Evolutionary conservation across 371 early-diverging fungal genomes (phyloP).

Genomic region (Mucor circinelloides): DNA sequence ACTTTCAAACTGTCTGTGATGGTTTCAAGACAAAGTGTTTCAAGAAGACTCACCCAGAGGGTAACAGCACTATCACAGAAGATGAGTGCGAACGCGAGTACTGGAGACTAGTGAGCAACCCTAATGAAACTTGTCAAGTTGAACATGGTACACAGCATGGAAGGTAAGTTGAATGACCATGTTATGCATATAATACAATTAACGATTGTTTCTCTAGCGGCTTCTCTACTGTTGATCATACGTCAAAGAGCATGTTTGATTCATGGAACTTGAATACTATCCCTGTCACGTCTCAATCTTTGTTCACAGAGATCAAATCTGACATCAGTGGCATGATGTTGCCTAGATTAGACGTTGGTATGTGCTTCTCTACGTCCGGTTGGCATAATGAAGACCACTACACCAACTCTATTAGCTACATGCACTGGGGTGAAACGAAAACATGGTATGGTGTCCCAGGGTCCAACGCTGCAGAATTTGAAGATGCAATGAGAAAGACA

Average conservation of each 20-base stretch:
- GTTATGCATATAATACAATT: not conserved
- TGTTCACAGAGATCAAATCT: constrained; percentile 85
- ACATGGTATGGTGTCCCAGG: constrained; percentile 97
- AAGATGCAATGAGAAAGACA: constrained; percentile 77
- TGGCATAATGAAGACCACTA: constrained; percentile 99
- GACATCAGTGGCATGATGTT: constrained; percentile 96
- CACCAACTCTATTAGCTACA: constrained; percentile 95
- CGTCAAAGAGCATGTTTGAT: constrained; percentile 46
- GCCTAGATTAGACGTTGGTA: constrained; percentile 97
- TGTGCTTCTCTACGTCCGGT: constrained; percentile 95
- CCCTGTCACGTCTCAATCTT: constrained; percentile 75
- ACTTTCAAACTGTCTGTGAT: constrained; percentile 81
- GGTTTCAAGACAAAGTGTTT: constrained; percentile 84
- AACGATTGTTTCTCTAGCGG: constrained; percentile 15
- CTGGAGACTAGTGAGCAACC: constrained; percentile 89
- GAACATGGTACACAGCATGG: constrained; percentile 92
- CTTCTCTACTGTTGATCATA: constrained; percentile 21
- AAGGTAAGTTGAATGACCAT: constrained; percentile 50
- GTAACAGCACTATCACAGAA: constrained; percentile 61
- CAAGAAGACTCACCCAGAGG: constrained; percentile 23
- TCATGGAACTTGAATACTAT: constrained; percentile 92
- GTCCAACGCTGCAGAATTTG: constrained; percentile 78
- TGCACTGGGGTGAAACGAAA: constrained; percentile 96
- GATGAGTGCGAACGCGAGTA: constrained; percentile 91
- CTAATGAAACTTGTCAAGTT: constrained; percentile 88